These are phyloP conservation scores for Annulohypoxylon truncatum DNA, from an alignment of 2,329 filamentous ascomycete species.

Conservation along the genomic window DNA sequence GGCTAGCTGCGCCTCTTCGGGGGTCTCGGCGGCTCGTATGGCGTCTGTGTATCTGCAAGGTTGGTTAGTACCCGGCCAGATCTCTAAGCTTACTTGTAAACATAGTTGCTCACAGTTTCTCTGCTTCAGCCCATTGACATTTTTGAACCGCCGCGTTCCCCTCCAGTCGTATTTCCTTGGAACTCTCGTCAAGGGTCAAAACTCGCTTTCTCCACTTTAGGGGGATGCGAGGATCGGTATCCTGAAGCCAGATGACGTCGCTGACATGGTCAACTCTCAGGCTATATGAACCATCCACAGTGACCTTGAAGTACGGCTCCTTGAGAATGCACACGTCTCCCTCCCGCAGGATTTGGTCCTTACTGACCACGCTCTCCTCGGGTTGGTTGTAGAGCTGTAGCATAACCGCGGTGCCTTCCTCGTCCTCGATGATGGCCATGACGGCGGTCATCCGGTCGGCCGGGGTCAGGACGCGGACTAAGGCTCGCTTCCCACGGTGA, in stretches of 20 bases:
- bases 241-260: constrained; percentile 57
- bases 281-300: constrained; percentile 54
- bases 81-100: background rate
- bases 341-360: constrained; percentile 50
- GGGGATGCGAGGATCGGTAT: constrained; percentile 55
- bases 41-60: constrained; percentile 53
- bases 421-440: constrained; percentile 31
- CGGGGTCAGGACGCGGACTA: constrained; percentile 40
- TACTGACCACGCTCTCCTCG: constrained; percentile 50
- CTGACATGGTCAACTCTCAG: constrained; percentile 65
- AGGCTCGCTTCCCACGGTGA: constrained; percentile 41
- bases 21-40: constrained; percentile 49
- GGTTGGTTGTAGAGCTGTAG: constrained; percentile 58
- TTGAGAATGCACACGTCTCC: constrained; percentile 60
- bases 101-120: constrained; percentile 48
- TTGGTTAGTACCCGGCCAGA: constrained; percentile 11
- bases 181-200: constrained; percentile 15
- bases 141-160: constrained; percentile 52
- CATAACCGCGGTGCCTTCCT: constrained; percentile 46
- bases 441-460: constrained; percentile 34
- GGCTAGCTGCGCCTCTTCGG: constrained; percentile 52
- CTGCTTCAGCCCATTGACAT: constrained; percentile 47
- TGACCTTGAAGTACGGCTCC: constrained; percentile 63
- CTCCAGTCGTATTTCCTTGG: constrained; percentile 40
- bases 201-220: constrained; percentile 48